Evolutionary conservation across 805 yeast species (phyloP).

Genomic region (Phaffomyces opuntiae): DNA sequence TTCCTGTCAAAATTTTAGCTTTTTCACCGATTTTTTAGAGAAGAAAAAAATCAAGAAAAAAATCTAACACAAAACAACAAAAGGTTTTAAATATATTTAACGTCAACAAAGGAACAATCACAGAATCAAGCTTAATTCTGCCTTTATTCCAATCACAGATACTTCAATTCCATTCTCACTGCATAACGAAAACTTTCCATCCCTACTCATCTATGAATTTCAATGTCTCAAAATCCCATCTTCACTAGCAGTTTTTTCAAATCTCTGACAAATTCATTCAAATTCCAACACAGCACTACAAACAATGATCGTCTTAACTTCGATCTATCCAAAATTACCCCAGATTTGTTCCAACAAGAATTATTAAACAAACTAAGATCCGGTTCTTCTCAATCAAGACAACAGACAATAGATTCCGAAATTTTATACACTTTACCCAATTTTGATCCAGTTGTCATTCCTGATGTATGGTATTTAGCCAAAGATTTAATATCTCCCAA

Average conservation of each 20-base stretch:
- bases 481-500: conserved; percentile 40
- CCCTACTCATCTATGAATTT: background rate
- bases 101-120: too few species aligned
- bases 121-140: too few species aligned
- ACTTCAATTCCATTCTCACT: background rate
- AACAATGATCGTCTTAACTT: conserved; percentile 22
- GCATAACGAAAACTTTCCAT: background rate
- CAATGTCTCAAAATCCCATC: conserved; percentile 5
- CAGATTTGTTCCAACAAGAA: conserved; percentile 33
- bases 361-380: conserved; percentile 32
- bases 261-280: conserved; percentile 21
- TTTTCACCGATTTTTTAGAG: too few species aligned
- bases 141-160: too few species aligned
- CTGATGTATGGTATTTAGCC: conserved; percentile 72
- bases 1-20: too few species aligned
- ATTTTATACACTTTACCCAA: conserved; percentile 45
- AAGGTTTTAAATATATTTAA: too few species aligned
- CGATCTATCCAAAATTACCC: conserved; percentile 39
- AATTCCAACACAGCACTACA: conserved; percentile 14
- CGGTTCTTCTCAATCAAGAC: conserved; percentile 32
- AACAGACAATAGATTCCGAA: conserved; percentile 41
- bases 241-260: conserved; percentile 19
- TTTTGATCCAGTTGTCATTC: conserved; percentile 49
- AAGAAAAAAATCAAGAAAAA: too few species aligned
- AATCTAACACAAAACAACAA: too few species aligned